Evolutionary conservation across 108 stramenopile species (phyloP).

Genomic region (Fistulifera solaris): DNA sequence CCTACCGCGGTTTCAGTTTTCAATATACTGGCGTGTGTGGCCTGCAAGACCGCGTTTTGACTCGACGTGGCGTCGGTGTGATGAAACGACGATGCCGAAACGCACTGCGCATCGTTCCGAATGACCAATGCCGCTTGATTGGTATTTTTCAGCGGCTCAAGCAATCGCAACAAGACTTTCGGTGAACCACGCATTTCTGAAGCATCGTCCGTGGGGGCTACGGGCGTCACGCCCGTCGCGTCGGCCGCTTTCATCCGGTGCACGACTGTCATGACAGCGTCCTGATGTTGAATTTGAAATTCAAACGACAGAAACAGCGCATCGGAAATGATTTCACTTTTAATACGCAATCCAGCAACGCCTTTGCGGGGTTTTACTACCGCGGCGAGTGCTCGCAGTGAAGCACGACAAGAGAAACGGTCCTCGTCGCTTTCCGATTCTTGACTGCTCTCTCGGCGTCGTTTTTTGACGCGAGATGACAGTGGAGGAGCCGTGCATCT

Average conservation of each 20-base stretch:
- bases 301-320: conserved; percentile 58
- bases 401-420: conserved; percentile 55
- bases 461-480: conserved; percentile 1
- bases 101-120: conserved; percentile 11
- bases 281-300: conserved; percentile 28
- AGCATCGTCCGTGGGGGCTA: conserved; percentile 34
- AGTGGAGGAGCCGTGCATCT: conserved; percentile 28
- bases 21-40: conserved; percentile 27
- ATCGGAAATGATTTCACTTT: conserved; percentile 19
- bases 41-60: conserved; percentile 30
- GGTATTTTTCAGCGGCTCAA: conserved; percentile 59
- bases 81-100: conserved; percentile 49
- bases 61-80: conserved; percentile 14
- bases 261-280: conserved; percentile 25
- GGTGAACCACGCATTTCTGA: conserved; percentile 67
- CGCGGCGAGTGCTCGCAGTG: conserved; percentile 52
- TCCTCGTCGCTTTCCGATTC: conserved; percentile 4
- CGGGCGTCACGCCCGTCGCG: conserved; percentile 48
- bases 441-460: conserved; percentile 4
- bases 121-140: conserved; percentile 57
- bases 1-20: conserved; percentile 73
- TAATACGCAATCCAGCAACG: conserved; percentile 44
- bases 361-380: conserved; percentile 63
- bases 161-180: conserved; percentile 42
- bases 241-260: conserved; percentile 57